A percentile compares a stretch with the other conserved stretches of the same genome.
These are phyloP conservation scores for Saturnispora galanensis DNA, from an alignment of 805 yeast species.

Conservation along the genomic window DNA sequence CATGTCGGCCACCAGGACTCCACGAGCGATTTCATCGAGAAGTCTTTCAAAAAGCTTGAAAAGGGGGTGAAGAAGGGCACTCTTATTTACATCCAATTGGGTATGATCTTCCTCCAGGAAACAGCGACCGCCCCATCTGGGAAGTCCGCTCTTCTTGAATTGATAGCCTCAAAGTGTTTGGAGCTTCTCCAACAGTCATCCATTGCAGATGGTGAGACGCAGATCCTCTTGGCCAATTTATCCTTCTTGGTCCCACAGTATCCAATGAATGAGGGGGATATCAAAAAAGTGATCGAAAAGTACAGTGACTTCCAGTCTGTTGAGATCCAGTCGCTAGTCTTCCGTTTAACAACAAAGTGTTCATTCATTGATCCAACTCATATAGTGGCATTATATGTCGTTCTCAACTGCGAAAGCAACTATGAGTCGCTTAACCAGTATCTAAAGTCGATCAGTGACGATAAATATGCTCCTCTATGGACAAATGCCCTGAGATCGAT, in stretches of 20 bases:
- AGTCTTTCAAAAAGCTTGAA: conserved; percentile 4
- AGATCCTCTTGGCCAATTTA: conserved; percentile 2
- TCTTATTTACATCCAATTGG: conserved; percentile 1
- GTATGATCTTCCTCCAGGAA: not conserved
- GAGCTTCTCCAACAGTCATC: no score
- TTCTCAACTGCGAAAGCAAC: conserved; percentile 8
- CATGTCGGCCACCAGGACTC: conserved; percentile 29
- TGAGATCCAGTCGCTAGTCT: conserved; percentile 11
- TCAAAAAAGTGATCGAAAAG: conserved; percentile 10
- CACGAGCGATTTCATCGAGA: conserved; percentile 16
- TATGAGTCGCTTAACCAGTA: conserved; percentile 3
- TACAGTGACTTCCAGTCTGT: conserved; percentile 9
- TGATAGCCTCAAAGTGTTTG: no score
- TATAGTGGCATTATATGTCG: conserved; percentile 19
- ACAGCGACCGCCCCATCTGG: not conserved
- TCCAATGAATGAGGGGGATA: not conserved
- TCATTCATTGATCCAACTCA: conserved; percentile 13
- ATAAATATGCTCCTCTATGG: conserved; percentile 3
- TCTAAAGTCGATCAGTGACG: not conserved
- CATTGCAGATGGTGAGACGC: not conserved
- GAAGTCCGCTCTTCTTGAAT: not conserved
- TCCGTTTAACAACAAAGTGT: conserved; percentile 12
- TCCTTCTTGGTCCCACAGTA: not conserved
- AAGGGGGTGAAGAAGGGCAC: not conserved
- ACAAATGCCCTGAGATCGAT: conserved; percentile 5